Percentiles rank a stretch among this genome's conserved stretches.
Conservation (phyloP, 225 moss, liverwort and hornwort genomes). For the Bryum argenteum region DNA sequence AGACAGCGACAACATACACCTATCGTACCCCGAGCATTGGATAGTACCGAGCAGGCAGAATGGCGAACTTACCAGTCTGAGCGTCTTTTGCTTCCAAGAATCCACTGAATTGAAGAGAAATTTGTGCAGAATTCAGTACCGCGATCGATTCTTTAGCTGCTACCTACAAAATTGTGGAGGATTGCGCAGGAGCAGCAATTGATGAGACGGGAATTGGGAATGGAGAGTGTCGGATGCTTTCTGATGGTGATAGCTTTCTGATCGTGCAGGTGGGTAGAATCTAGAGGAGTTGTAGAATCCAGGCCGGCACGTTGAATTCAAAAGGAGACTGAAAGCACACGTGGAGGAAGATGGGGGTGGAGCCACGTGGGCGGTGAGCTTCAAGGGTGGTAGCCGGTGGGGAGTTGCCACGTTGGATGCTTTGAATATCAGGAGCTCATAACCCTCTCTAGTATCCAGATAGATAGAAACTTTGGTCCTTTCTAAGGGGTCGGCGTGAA, state of each 20-base stretch:
- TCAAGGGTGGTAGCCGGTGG: not conserved
- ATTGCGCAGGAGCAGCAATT: not conserved
- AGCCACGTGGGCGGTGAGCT: not conserved
- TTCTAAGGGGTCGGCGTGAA: no score
- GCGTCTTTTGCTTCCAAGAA: not conserved
- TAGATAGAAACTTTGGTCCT: no score
- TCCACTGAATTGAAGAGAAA: not conserved
- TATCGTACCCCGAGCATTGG: no score
- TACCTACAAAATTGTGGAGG: not conserved
- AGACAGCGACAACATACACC: not conserved
- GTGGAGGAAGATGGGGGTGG: not conserved
- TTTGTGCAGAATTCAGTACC: not conserved
- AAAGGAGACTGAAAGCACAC: not conserved
- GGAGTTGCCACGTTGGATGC: constrained; percentile 6
- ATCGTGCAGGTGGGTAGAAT: not conserved
- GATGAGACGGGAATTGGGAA: not conserved
- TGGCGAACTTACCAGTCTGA: constrained; percentile 12
- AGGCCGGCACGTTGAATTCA: not conserved
- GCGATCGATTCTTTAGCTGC: not conserved
- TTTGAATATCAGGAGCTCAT: not conserved
- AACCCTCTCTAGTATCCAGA: no score
- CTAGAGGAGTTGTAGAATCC: rapidly evolving
- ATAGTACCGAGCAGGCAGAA: not conserved
- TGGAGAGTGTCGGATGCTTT: not conserved
- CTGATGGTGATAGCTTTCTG: not conserved